A percentile compares a stretch with the other conserved stretches of the same genome.
These are phyloP conservation scores for Lathyrus aphaca DNA, from an alignment of 306 rosid species.

Conservation along the genomic window DNA sequence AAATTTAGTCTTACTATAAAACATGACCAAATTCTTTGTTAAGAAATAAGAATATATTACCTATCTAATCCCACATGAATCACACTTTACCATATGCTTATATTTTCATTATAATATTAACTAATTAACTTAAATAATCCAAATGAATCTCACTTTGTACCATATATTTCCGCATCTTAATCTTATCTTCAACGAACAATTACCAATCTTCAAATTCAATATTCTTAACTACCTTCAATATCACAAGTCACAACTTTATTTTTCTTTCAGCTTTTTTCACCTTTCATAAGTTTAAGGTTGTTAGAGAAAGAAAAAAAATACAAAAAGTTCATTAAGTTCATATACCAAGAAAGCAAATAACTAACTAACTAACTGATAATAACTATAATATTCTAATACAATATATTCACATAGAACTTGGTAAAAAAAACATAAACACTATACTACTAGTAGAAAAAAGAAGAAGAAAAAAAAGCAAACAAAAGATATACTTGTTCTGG, in stretches of 20 bases:
- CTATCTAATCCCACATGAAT: constrained; percentile 56
- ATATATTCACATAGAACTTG: constrained; percentile 63
- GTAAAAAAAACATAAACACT: constrained; percentile 39
- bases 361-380: constrained; percentile 16
- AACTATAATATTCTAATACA: constrained; percentile 43
- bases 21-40: constrained; percentile 40
- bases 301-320: constrained; percentile 24
- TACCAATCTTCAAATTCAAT: constrained; percentile 33
- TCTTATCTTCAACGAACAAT: constrained; percentile 49
- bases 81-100: constrained; percentile 38
- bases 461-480: constrained; percentile 33
- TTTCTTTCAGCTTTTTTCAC: constrained; percentile 32
- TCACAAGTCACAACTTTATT: background rate
- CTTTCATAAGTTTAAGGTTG: constrained; percentile 35
- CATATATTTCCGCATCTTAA: constrained; percentile 41
- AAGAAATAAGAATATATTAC: constrained; percentile 39
- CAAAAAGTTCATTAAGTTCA: constrained; percentile 36
- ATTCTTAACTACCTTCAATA: constrained; percentile 37
- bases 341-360: constrained; percentile 39
- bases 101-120: constrained; percentile 35
- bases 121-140: constrained; percentile 40
- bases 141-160: constrained; percentile 37
- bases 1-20: constrained; percentile 19
- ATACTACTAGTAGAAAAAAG: too few relatives aligned
- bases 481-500: constrained; percentile 44